A percentile compares a stretch with the other conserved stretches of the same genome.
phyloP scores from a whole-genome alignment of 345 rosid genomes.

The Citrus trifoliata region DNA sequence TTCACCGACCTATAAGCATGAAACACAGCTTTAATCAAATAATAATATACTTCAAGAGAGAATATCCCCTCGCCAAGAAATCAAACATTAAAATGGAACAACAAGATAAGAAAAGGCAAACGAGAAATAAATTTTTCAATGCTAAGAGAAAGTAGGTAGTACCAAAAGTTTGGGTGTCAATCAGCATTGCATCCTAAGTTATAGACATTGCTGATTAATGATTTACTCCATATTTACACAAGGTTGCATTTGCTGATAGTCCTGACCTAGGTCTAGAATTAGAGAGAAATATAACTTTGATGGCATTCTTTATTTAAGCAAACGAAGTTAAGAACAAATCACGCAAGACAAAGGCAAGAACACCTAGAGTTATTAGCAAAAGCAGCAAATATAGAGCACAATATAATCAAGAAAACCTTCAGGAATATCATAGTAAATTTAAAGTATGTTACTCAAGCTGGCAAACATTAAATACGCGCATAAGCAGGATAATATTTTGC shows the following conservation, averaged over 20 bases:
- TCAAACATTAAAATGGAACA: neutral
- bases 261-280: no score
- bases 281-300: no score
- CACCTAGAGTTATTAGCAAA: neutral
- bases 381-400: neutral
- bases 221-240: no score
- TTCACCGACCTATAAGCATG: conserved; percentile 70
- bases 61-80: neutral
- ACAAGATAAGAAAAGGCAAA: neutral
- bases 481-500: neutral
- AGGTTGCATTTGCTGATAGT: no score
- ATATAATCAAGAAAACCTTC: neutral
- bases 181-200: no score
- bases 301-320: no score
- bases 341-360: neutral
- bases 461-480: no score
- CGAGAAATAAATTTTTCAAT: no score
- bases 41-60: neutral
- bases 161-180: no score
- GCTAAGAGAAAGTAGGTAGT: no score
- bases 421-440: neutral
- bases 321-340: no score
- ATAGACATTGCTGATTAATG: no score
- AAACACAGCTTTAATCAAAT: neutral
- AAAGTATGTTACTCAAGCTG: neutral